phyloP scores from a whole-genome alignment of 2,329 filamentous ascomycete genomes.

The Phoma sp. region DNA sequence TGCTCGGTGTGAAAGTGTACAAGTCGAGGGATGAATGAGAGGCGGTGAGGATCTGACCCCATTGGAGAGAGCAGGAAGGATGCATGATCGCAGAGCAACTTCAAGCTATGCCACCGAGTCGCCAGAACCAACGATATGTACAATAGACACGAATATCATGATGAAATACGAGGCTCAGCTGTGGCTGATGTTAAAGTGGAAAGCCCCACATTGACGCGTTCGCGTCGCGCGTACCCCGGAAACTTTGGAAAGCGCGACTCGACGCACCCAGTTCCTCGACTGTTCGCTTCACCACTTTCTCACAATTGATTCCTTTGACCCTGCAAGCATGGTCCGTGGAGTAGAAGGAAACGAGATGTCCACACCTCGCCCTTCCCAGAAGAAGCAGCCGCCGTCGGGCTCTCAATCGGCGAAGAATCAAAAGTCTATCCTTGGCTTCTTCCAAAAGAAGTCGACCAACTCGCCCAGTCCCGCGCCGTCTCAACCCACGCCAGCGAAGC shows the following conservation, averaged over 20 bases:
- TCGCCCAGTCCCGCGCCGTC: slow-evolving; percentile 52
- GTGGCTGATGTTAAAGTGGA: slow-evolving; percentile 6
- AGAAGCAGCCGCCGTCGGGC: slow-evolving; percentile 54
- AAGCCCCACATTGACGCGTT: slow-evolving; percentile 8
- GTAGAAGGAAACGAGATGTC: slow-evolving; percentile 57
- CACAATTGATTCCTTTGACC: not conserved
- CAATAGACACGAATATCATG: not conserved
- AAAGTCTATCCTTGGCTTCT: slow-evolving; percentile 79
- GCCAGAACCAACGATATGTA: not conserved
- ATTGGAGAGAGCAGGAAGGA: not conserved
- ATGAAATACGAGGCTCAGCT: not conserved
- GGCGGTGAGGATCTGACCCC: too few species aligned
- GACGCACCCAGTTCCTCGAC: not conserved
- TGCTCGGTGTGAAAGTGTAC: slow-evolving; percentile 29
- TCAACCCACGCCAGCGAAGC: slow-evolving; percentile 32
- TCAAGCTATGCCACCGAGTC: not conserved
- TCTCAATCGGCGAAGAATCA: slow-evolving; percentile 66
- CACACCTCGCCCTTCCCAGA: slow-evolving; percentile 52
- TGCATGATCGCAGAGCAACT: not conserved
- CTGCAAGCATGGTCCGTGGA: slow-evolving; percentile 50
- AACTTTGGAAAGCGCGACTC: slow-evolving; percentile 10
- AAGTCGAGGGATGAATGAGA: slow-evolving; percentile 18
- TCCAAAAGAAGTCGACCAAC: slow-evolving; percentile 65
- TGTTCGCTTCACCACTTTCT: slow-evolving; percentile 1
- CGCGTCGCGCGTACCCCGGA: slow-evolving; percentile 11